Evolutionary conservation across 2,329 filamentous ascomycete species (phyloP), one percentile per base, ranked within the genome.

Genomic region (Fusarium sp.): DNA sequence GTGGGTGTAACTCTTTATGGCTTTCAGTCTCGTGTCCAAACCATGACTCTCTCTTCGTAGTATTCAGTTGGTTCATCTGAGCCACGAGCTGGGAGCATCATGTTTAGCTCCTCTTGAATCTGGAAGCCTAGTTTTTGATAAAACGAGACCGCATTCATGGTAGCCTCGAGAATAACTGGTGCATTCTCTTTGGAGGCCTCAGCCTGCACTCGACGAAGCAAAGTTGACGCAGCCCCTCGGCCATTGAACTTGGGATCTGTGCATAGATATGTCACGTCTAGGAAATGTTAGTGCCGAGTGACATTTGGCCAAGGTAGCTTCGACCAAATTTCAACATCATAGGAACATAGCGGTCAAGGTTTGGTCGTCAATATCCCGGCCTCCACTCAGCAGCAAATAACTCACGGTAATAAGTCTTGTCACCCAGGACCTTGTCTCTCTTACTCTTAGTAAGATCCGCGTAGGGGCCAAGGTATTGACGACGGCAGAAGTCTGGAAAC

Each of bases 181-280:
- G 82, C 74, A 20, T 76, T 74, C 17, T 82, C 81, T 20, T 65
- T 76, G 15, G 74, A 73, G 4, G 83, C 84, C 63, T 78, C 69
- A 10, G 78, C 72, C 56, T 82, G 77, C n/a, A 85, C 79, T 35
- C 70, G 74, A 47, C 78, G 65, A 26, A 83, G 75, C 28, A 85
- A 77, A 26, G 70, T 59, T 31, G 80, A 79, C 11, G 81, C 84
- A 28, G 80, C 82, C 41, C 84, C 83, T 60, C 71, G 80, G 18
- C 82, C 78, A 33, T 79, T 78, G 66, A 79, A 82, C 39, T 69
- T 70, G 26, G 81, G 81, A 70, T 82, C 77, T 31, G 80, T 82
- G 73, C 83, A 85, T 59, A 85, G 75, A 70, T 84, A 85, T 44
- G 80, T 80, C 39, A 83, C 79, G 61, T 83, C 82, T 82, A 69